phyloP scores from a whole-genome alignment of 345 rosid species.

The Eucalyptus viminalis region DNA sequence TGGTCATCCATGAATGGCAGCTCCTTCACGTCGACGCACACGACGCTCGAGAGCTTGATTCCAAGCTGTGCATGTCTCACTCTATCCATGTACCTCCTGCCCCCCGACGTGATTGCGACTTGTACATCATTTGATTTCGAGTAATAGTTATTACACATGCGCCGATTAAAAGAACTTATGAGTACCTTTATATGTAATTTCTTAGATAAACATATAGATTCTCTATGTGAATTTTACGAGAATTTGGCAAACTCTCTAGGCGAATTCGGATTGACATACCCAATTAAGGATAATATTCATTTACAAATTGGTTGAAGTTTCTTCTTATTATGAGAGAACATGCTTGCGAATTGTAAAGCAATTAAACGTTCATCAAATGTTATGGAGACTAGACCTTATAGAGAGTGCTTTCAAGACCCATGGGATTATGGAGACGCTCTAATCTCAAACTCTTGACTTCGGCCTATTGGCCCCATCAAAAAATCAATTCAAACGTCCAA shows the following conservation, averaged over 20 bases:
- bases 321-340: not conserved
- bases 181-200: too few relatives aligned
- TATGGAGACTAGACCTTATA: too few relatives aligned
- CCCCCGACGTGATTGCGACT: slow-evolving; percentile 78
- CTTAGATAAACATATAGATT: too few relatives aligned
- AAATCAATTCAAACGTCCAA: not conserved
- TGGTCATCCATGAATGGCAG: slow-evolving; percentile 48
- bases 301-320: not conserved
- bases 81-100: slow-evolving; percentile 32
- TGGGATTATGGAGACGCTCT: not conserved
- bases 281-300: not conserved
- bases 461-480: not conserved
- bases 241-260: not conserved
- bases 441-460: not conserved
- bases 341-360: not conserved
- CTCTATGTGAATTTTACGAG: too few relatives aligned
- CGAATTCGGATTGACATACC: not conserved
- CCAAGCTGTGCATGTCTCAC: slow-evolving; percentile 63
- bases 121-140: not conserved
- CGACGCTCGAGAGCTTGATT: slow-evolving; percentile 34
- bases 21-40: slow-evolving; percentile 63
- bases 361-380: too few relatives aligned
- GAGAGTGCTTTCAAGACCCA: not conserved
- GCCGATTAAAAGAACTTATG: too few relatives aligned
- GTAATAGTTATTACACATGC: not conserved